phyloP scores from a whole-genome alignment of 2,329 filamentous ascomycete genomes.

The Venturia oleaginea region DNA sequence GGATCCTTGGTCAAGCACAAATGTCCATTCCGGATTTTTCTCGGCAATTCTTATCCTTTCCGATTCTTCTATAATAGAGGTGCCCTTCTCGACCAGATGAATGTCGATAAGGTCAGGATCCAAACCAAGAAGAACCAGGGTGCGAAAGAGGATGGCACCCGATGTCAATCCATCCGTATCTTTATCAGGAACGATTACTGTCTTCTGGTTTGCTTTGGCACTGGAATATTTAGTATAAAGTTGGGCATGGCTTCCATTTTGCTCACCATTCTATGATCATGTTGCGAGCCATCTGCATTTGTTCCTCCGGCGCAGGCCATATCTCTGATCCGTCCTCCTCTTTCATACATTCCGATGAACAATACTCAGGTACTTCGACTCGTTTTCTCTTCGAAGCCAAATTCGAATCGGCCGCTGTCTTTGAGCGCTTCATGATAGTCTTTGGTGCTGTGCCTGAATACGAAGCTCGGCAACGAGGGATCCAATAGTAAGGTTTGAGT shows the following conservation, averaged over 20 bases:
- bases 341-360: conserved; percentile 32
- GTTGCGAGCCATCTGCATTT: conserved; percentile 46
- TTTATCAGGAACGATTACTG: conserved; percentile 58
- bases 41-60: conserved; percentile 45
- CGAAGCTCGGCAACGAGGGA: too few relatives aligned
- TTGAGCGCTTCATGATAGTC: conserved; percentile 6
- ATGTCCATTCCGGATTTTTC: conserved; percentile 46
- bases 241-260: conserved; percentile 17
- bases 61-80: conserved; percentile 45
- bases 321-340: conserved; percentile 41
- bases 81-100: conserved; percentile 52
- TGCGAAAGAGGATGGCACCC: conserved; percentile 53
- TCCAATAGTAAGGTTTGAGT: neutral
- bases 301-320: conserved; percentile 52
- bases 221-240: conserved; percentile 26
- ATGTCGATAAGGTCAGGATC: conserved; percentile 43
- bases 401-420: neutral
- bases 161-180: conserved; percentile 59
- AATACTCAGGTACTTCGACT: conserved; percentile 35
- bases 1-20: conserved; percentile 59
- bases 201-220: conserved; percentile 40
- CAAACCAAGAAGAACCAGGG: conserved; percentile 50
- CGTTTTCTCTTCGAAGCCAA: conserved; percentile 21
- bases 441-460: neutral
- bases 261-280: conserved; percentile 50